Conservation (phyloP, 2,329 filamentous ascomycete genomes). For the Rutstroemia sp. region DNA sequence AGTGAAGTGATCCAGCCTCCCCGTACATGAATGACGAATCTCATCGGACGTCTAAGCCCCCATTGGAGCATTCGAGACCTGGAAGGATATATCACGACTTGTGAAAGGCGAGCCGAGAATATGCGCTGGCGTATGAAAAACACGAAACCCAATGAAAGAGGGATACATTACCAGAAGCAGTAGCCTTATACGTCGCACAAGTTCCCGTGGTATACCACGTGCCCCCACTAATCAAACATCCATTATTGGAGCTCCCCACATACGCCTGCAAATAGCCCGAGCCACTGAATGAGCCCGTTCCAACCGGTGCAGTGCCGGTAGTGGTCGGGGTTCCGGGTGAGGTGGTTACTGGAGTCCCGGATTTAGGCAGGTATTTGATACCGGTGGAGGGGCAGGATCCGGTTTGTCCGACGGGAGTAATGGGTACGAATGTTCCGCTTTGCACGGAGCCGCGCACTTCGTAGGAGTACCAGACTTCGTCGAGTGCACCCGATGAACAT, state of each 20-base stretch:
- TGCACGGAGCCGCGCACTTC: constrained; percentile 45
- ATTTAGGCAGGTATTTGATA: constrained; percentile 48
- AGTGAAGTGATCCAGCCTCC: not conserved
- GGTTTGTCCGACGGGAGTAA: constrained; percentile 12
- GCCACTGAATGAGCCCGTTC: constrained; percentile 37
- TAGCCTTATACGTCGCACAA: constrained; percentile 57
- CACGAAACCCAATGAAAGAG: not conserved
- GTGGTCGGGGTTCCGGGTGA: constrained; percentile 41
- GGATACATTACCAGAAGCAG: constrained; percentile 38
- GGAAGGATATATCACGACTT: no score
- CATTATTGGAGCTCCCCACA: constrained; percentile 39
- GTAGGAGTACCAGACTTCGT: constrained; percentile 48
- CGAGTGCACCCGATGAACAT: constrained; percentile 37
- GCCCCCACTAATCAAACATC: constrained; percentile 61
- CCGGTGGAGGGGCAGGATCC: constrained; percentile 48
- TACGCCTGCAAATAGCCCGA: constrained; percentile 53
- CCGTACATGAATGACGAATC: no score
- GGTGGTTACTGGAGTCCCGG: constrained; percentile 18
- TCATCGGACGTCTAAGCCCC: no score
- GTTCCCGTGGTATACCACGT: constrained; percentile 62
- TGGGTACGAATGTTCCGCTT: constrained; percentile 40
- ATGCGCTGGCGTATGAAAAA: not conserved
- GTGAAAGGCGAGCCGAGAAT: not conserved
- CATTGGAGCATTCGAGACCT: no score
- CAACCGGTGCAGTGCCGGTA: constrained; percentile 20